Evolutionary conservation across 345 rosid genomes (phyloP).

Genomic region (Nephelium lappaceum): DNA sequence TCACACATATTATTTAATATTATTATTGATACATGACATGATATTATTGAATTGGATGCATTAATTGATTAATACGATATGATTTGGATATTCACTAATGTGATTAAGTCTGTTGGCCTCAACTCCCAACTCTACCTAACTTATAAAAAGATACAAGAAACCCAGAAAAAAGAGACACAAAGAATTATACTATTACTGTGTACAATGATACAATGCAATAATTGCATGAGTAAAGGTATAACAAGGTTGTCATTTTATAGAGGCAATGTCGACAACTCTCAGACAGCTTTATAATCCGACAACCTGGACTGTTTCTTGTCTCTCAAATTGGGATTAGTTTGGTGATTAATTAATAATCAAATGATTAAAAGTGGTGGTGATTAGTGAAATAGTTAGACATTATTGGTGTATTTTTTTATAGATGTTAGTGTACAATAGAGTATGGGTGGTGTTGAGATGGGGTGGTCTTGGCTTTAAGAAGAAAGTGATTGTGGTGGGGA

Average conservation of each 20-base stretch:
- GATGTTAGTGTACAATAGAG: neutral
- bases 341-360: neutral
- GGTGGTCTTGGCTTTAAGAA: neutral
- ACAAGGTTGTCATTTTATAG: conserved; percentile 23
- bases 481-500: neutral
- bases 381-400: neutral
- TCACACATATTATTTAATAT: too few relatives aligned
- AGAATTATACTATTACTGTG: neutral
- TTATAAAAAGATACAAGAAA: neutral
- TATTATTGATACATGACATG: too few relatives aligned
- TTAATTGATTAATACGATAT: too few relatives aligned
- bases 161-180: neutral
- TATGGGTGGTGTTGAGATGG: neutral
- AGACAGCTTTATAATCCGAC: conserved; percentile 24
- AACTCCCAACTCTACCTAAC: neutral
- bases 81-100: too few relatives aligned
- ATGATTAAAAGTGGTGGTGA: neutral
- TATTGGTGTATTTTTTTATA: neutral
- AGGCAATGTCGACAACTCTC: conserved; percentile 28
- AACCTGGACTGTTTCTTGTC: conserved; percentile 24
- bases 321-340: neutral
- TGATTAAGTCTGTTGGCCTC: too few relatives aligned
- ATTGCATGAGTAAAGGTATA: conserved; percentile 26
- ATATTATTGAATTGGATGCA: too few relatives aligned
- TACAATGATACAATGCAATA: neutral